phyloP scores from a whole-genome alignment of 192 early-diverging fungal species.

The Chytriomyces sp. region DNA sequence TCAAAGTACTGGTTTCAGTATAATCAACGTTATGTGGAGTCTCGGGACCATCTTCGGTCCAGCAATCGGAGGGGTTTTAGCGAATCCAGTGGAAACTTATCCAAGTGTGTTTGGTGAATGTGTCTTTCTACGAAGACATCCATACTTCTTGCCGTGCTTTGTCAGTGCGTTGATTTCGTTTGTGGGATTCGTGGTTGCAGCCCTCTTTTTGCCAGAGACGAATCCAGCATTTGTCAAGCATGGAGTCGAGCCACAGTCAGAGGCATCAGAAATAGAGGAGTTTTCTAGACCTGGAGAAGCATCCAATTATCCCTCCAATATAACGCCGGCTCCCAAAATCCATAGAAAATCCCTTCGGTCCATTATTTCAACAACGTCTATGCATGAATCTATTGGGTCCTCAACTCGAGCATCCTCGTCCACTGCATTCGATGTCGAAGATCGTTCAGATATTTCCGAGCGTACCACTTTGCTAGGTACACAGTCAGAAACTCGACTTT shows the following conservation, averaged over 20 bases:
- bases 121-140: constrained; percentile 62
- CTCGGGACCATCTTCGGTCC: constrained; percentile 52
- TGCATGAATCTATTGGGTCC: neutral
- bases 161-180: constrained; percentile 62
- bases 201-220: constrained; percentile 41
- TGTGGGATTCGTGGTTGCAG: constrained; percentile 64
- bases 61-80: constrained; percentile 76
- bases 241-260: neutral
- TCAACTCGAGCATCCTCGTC: neutral
- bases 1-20: constrained; percentile 72
- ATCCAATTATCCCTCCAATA: neutral
- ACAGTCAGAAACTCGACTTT: neutral
- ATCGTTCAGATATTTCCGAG: neutral
- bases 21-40: constrained; percentile 55
- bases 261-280: neutral
- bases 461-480: neutral
- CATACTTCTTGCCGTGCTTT: constrained; percentile 84
- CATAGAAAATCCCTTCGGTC: no score
- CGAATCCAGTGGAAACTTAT: constrained; percentile 69
- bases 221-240: neutral
- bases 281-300: neutral
- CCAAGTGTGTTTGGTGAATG: constrained; percentile 56
- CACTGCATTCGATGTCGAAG: neutral
- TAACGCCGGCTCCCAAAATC: neutral
- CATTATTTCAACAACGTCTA: neutral